A percentile compares a stretch with the other conserved stretches of the same genome.
phyloP scores from a whole-genome alignment of 805 yeast genomes.

The Kodamaea lidongshanica region DNA sequence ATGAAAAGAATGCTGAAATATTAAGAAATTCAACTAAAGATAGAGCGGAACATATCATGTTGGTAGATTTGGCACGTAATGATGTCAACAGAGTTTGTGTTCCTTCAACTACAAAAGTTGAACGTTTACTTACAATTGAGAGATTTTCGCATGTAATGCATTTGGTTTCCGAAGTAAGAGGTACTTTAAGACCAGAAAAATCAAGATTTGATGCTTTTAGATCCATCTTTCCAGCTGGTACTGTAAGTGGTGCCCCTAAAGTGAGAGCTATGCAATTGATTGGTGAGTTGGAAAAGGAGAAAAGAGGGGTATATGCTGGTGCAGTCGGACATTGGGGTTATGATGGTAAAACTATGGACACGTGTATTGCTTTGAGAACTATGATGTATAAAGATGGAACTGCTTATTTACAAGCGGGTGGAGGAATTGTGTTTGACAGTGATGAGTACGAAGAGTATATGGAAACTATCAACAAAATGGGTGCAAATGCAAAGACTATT shows the following conservation, averaged over 20 bases:
- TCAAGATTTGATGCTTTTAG: slow-evolving; percentile 95
- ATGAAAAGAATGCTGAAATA: slow-evolving; percentile 70
- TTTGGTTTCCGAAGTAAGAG: slow-evolving; percentile 90
- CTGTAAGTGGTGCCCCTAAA: slow-evolving; percentile 98
- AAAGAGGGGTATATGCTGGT: slow-evolving; percentile 96
- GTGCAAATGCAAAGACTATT: slow-evolving; percentile 83
- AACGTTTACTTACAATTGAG: slow-evolving; percentile 81
- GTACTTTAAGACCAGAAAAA: slow-evolving; percentile 75
- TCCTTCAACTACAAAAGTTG: slow-evolving; percentile 79
- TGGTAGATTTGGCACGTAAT: slow-evolving; percentile 95
- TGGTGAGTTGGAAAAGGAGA: slow-evolving; percentile 82
- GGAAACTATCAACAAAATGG: slow-evolving; percentile 97
- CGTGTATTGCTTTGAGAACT: slow-evolving; percentile 95
- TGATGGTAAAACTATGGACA: slow-evolving; percentile 91
- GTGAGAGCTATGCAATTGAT: slow-evolving; percentile 94
- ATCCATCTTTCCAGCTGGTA: slow-evolving; percentile 98
- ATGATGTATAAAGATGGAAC: slow-evolving; percentile 89
- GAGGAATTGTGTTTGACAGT: slow-evolving; percentile 94
- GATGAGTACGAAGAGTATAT: slow-evolving; percentile 93
- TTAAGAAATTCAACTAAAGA: slow-evolving; percentile 78
- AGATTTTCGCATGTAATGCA: slow-evolving; percentile 97
- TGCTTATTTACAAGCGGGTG: slow-evolving; percentile 97
- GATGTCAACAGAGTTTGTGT: slow-evolving; percentile 94
- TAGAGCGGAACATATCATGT: slow-evolving; percentile 97
- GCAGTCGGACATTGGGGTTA: slow-evolving; percentile 99